These are phyloP conservation scores for Trichoderma semiorbis DNA, from an alignment of 2,329 filamentous ascomycete genomes.

Conservation along the genomic window DNA sequence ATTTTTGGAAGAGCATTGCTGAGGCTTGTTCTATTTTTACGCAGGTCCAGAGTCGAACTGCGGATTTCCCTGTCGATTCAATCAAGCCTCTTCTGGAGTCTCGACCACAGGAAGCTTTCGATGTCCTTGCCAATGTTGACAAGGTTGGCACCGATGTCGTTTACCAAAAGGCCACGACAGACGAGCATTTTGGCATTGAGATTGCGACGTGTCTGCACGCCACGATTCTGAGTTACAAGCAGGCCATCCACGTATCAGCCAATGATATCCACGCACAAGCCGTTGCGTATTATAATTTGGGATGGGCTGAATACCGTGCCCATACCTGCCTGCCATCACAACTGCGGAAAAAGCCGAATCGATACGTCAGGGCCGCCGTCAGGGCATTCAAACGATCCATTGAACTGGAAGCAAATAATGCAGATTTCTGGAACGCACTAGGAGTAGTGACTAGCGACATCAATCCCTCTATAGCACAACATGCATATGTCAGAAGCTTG, in stretches of 20 bases:
- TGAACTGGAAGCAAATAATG: slow-evolving; percentile 88
- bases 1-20: slow-evolving; percentile 89
- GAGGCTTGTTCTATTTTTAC: slow-evolving; percentile 86
- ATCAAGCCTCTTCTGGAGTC: slow-evolving; percentile 58
- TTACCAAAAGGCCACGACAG: slow-evolving; percentile 41
- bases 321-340: slow-evolving; percentile 60
- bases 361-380: slow-evolving; percentile 76
- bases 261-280: slow-evolving; percentile 83
- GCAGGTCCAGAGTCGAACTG: slow-evolving; percentile 65
- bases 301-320: slow-evolving; percentile 86
- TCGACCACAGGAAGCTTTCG: slow-evolving; percentile 53
- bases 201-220: slow-evolving; percentile 63
- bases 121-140: slow-evolving; percentile 67
- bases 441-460: slow-evolving; percentile 85
- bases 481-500: slow-evolving; percentile 88
- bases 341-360: slow-evolving; percentile 56
- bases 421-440: slow-evolving; percentile 95
- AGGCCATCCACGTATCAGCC: slow-evolving; percentile 69
- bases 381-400: slow-evolving; percentile 94
- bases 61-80: slow-evolving; percentile 57
- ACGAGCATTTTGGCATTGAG: slow-evolving; percentile 47
- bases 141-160: slow-evolving; percentile 48
- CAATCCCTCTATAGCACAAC: slow-evolving; percentile 84
- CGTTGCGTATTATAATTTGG: slow-evolving; percentile 95
- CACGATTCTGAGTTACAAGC: slow-evolving; percentile 81